Evolutionary conservation across 2,329 filamentous ascomycete species (phyloP), one percentile per base, ranked within the genome.

Genomic region (Colletotrichum zoysiae): DNA sequence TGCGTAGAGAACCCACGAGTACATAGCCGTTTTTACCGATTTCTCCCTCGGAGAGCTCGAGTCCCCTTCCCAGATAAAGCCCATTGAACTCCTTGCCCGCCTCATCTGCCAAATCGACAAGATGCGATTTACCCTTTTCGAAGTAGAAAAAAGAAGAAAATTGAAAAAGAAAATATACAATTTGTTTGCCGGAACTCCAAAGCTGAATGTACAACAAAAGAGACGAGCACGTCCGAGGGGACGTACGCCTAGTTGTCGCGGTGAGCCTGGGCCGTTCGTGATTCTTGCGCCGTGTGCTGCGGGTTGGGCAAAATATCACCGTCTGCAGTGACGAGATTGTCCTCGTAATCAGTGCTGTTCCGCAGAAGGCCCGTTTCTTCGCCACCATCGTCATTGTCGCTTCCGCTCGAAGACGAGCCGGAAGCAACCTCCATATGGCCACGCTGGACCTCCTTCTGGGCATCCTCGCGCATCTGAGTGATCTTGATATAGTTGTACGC

Each of bases 401-500:
- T 85, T 35, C 76, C 80, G 62, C 77, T 81, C 40, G 80, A 81
- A 70, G 79, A 83, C 9, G 80, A 78, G 8, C 80, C 81, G 20
- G 79, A 81, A 11, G 70, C 78, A 14, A 76, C 74, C 7, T 77
- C 79, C 70, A 80, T 77, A 68, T 83, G 83, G 40, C 78, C 81
- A 11, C 79, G 79, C 63, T 88, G 86, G 2, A 85, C 86, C 38
- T 86, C 84, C 44, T 81, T 78, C 76, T 86, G 86, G 1, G 95
- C 94, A 16, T 97, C 93, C 66, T 88, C 84, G 58, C 93, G 89
- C 96, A 99, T 98, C 82, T 93, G 94, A 60, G 86, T 87, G 74
- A 98, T 94, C 81, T 99, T 98, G 81, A 98, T 91, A 79, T 93
- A 98, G 79, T 99, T 99, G 82, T 99, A 99, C 18, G 91, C 90